Evolutionary conservation across 345 rosid species (phyloP).

Genomic region (Brassica carinata): DNA sequence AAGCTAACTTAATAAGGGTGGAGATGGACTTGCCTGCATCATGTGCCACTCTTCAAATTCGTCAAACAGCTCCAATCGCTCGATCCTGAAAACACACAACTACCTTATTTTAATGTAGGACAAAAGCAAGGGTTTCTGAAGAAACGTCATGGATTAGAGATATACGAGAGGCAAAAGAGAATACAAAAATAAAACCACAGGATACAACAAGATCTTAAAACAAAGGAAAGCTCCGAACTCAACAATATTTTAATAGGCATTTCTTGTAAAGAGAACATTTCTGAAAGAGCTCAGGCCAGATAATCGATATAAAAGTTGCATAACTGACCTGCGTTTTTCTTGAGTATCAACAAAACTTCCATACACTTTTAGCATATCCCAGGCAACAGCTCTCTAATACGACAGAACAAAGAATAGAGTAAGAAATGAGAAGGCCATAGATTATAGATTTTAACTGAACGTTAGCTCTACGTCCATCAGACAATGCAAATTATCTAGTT

Average conservation of each 20-base stretch:
- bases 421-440: neutral
- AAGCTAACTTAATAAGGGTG: constrained; percentile 11
- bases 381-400: constrained; percentile 74
- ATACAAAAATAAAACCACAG: neutral
- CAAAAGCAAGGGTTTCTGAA: constrained; percentile 26
- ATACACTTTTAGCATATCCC: constrained; percentile 98
- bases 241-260: constrained; percentile 11
- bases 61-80: constrained; percentile 86
- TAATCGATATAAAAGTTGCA: constrained; percentile 1
- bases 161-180: constrained; percentile 19
- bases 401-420: constrained; percentile 16
- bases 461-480: constrained; percentile 15
- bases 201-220: neutral
- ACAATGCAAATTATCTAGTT: constrained; percentile 11
- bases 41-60: constrained; percentile 98
- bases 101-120: constrained; percentile 28
- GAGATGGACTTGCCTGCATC: constrained; percentile 87
- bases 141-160: constrained; percentile 11
- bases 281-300: constrained; percentile 21
- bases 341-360: constrained; percentile 72
- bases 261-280: constrained; percentile 25
- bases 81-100: constrained; percentile 62
- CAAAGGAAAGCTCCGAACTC: neutral
- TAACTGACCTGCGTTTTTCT: constrained; percentile 78
- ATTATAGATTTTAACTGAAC: neutral